Conservation (phyloP, 768 basidiomycete species). For the Leucocoprinus leucothites region DNA sequence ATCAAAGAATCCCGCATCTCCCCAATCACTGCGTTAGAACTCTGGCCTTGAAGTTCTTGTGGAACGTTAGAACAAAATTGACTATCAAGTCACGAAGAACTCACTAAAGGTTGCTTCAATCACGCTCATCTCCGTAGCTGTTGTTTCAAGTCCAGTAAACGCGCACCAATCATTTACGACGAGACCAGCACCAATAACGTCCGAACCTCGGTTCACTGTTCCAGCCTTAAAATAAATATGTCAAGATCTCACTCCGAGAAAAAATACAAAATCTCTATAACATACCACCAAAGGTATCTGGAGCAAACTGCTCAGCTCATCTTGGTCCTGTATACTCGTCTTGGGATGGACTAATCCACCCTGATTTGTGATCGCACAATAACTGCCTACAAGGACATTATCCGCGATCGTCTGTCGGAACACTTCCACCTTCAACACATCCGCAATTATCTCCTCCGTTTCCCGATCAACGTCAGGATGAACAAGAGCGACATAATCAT, state of each 20-base stretch:
- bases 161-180: slow-evolving; percentile 99
- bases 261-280: slow-evolving; percentile 17
- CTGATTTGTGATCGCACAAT: slow-evolving; percentile 94
- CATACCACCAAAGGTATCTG: slow-evolving; percentile 93
- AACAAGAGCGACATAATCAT: slow-evolving; percentile 98
- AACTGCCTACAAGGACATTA: slow-evolving; percentile 95
- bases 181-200: slow-evolving; percentile 95
- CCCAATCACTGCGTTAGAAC: slow-evolving; percentile 77
- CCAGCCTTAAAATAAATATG: slow-evolving; percentile 62
- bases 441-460: slow-evolving; percentile 99
- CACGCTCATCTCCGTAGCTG: slow-evolving; percentile 98
- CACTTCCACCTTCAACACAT: slow-evolving; percentile 98
- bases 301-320: slow-evolving; percentile 90
- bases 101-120: slow-evolving; percentile 96
- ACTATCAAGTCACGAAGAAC: slow-evolving; percentile 28
- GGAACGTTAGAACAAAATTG: slow-evolving; percentile 1
- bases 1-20: slow-evolving; percentile 91
- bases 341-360: slow-evolving; percentile 98
- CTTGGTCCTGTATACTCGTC: slow-evolving; percentile 95
- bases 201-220: slow-evolving; percentile 97
- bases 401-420: slow-evolving; percentile 97
- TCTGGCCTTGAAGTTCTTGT: slow-evolving; percentile 84
- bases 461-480: slow-evolving; percentile 98
- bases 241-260: neutral
- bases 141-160: slow-evolving; percentile 98